A percentile compares a stretch with the other conserved stretches of the same genome.
Evolutionary conservation across 495 filamentous ascomycete genomes (phyloP).

Genomic region (Aspergillus indologenus): DNA sequence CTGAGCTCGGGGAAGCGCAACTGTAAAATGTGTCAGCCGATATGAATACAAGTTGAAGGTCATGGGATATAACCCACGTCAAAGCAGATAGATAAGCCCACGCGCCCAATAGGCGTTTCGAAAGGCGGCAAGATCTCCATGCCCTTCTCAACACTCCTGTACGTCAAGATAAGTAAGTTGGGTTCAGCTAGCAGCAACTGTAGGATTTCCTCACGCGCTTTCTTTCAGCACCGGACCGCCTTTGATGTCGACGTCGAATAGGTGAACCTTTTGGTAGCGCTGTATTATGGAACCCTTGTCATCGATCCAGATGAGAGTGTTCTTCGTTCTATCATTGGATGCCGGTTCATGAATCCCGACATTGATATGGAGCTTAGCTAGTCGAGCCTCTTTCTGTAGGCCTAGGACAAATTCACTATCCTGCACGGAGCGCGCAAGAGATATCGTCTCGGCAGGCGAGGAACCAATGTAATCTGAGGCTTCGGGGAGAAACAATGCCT

Average conservation of each 20-base stretch:
- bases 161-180: not conserved
- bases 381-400: constrained; percentile 61
- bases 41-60: not conserved
- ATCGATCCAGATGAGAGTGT: constrained; percentile 69
- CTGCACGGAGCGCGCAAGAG: constrained; percentile 58
- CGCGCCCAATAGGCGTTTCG: constrained; percentile 64
- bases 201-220: constrained; percentile 41
- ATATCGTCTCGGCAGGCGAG: constrained; percentile 60
- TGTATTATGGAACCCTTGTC: constrained; percentile 58
- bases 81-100: constrained; percentile 84
- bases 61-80: constrained; percentile 55
- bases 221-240: constrained; percentile 62
- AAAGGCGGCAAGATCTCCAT: constrained; percentile 63
- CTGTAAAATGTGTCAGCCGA: constrained; percentile 20
- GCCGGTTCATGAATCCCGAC: constrained; percentile 85
- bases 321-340: constrained; percentile 54
- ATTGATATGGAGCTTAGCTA: constrained; percentile 65
- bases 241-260: constrained; percentile 71
- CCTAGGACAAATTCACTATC: constrained; percentile 66
- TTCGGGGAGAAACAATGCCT: constrained; percentile 91
- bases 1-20: constrained; percentile 79
- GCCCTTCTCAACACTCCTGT: constrained; percentile 59
- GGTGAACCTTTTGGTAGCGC: constrained; percentile 73
- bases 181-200: not conserved
- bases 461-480: constrained; percentile 83